Conservation (phyloP, 306 rosid species). For the Vicia villosa region DNA sequence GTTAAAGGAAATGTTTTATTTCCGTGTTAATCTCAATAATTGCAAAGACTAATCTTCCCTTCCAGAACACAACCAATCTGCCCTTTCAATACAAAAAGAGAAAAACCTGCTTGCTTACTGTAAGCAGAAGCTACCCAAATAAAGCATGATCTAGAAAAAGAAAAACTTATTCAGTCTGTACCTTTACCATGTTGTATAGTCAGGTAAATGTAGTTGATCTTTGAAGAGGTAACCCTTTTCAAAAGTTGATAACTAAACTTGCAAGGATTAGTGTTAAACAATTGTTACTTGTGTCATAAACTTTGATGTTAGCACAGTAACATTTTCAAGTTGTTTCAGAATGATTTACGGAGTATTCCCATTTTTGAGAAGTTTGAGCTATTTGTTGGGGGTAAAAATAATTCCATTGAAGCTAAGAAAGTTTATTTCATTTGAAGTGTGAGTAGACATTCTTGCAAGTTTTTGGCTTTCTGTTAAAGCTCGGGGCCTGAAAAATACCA, state of each 20-base stretch:
- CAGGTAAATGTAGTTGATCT: neutral
- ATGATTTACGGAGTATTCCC: too few relatives aligned
- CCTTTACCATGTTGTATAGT: neutral
- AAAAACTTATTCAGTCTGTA: neutral
- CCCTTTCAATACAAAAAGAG: too few relatives aligned
- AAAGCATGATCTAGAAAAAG: neutral
- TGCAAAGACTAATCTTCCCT: neutral
- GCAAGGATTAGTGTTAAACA: neutral
- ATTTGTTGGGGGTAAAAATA: too few relatives aligned
- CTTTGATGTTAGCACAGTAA: neutral
- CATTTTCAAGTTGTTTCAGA: too few relatives aligned
- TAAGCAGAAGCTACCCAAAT: neutral
- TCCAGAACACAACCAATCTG: neutral
- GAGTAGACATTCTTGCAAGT: too few relatives aligned
- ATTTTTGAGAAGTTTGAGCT: too few relatives aligned
- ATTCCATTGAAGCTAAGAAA: too few relatives aligned
- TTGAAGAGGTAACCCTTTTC: neutral
- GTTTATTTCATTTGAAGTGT: too few relatives aligned
- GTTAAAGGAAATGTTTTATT: constrained; percentile 20
- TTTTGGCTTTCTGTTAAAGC: too few relatives aligned
- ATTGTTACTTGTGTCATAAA: neutral
- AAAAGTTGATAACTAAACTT: neutral
- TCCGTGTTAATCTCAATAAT: constrained; percentile 3
- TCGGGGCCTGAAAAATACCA: too few relatives aligned
- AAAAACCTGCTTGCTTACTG: neutral